Evolutionary conservation across 768 basidiomycete genomes (phyloP).

Genomic region (Asterophora lycoperdoides): DNA sequence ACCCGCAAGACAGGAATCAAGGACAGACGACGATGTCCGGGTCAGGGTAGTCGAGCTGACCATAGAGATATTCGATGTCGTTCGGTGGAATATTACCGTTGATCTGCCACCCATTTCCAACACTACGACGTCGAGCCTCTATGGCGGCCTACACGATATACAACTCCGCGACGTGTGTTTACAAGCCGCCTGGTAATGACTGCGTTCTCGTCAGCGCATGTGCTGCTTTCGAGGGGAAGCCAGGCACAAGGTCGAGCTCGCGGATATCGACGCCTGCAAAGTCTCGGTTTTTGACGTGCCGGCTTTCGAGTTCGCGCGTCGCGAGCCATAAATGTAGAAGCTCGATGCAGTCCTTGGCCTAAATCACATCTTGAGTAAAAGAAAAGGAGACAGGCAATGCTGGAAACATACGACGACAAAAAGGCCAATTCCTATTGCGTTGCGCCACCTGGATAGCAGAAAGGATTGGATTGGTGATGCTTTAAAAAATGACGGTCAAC

Average conservation of each 20-base stretch:
- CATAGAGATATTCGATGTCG: no score
- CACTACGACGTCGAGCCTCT: no score
- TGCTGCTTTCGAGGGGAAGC: conserved; percentile 5
- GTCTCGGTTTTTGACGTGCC: conserved; percentile 63
- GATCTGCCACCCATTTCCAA: no score
- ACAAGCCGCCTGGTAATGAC: neutral
- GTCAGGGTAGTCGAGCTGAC: no score
- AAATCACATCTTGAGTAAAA: neutral
- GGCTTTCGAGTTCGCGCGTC: conserved; percentile 66
- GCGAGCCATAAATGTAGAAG: conserved; percentile 66
- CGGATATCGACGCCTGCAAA: conserved; percentile 69
- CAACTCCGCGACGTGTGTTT: neutral
- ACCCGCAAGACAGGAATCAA: no score
- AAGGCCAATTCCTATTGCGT: conserved; percentile 61
- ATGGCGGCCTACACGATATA: no score
- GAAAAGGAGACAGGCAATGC: neutral
- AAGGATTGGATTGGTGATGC: neutral
- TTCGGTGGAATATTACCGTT: no score
- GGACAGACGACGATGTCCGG: no score
- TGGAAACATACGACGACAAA: conserved; percentile 54
- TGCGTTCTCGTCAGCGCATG: neutral
- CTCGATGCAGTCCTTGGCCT: conserved; percentile 68
- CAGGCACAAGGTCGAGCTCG: conserved; percentile 59
- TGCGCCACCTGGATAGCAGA: conserved; percentile 49
- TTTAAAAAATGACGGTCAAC: neutral